phyloP scores from a whole-genome alignment of 306 rosid genomes.

The Geum urbanum region DNA sequence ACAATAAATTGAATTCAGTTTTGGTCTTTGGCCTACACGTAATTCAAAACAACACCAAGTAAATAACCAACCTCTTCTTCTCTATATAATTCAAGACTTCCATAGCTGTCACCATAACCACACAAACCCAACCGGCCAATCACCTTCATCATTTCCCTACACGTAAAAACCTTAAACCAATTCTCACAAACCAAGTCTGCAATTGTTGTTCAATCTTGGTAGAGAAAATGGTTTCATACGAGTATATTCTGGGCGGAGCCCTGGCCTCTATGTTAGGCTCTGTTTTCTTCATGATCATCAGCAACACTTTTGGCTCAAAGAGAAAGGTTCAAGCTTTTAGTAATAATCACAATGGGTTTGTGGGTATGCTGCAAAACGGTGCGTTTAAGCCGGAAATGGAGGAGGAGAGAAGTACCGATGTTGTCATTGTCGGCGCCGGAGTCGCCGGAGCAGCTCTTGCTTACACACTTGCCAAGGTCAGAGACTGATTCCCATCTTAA shows the following conservation, averaged over 20 bases:
- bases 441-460: slow-evolving; percentile 97
- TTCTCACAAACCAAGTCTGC: neutral
- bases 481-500: neutral
- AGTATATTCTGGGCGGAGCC: slow-evolving; percentile 37
- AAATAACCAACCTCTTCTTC: too few relatives aligned
- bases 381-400: slow-evolving; percentile 6
- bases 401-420: slow-evolving; percentile 24
- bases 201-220: neutral
- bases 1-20: too few relatives aligned
- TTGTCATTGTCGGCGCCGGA: slow-evolving; percentile 84
- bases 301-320: slow-evolving; percentile 24
- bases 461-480: slow-evolving; percentile 79
- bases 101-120: neutral
- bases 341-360: slow-evolving; percentile 13
- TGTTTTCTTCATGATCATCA: slow-evolving; percentile 32
- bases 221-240: slow-evolving; percentile 40
- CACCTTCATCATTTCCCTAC: neutral
- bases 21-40: neutral
- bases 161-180: neutral
- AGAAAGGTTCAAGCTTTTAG: slow-evolving; percentile 18
- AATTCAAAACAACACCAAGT: neutral
- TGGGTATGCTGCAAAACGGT: neutral
- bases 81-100: slow-evolving; percentile 1
- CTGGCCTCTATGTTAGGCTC: slow-evolving; percentile 40
- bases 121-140: too few relatives aligned